Evolutionary conservation across 2,329 filamentous ascomycete species (phyloP).

Genomic region (Tolypocladium nubicola): DNA sequence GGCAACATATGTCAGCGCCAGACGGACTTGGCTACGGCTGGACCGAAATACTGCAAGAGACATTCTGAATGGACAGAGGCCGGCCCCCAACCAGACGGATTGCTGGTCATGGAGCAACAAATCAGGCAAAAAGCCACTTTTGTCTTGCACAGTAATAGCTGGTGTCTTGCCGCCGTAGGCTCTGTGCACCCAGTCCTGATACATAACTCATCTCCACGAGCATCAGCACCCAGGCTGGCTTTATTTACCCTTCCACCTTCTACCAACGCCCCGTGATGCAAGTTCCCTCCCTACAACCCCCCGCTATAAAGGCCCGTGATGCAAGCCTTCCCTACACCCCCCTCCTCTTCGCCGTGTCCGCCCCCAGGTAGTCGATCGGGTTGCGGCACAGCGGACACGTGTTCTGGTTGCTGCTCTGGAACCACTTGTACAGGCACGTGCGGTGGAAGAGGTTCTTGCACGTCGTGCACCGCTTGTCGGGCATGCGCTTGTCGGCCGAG

Average conservation of each 20-base stretch:
- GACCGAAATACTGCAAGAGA: background rate
- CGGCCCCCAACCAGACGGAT: background rate
- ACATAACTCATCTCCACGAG: background rate
- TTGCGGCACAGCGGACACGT: slow-evolving; percentile 91
- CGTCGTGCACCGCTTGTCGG: slow-evolving; percentile 82
- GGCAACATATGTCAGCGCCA: no score
- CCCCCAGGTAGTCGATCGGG: slow-evolving; percentile 55
- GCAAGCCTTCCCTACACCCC: slow-evolving; percentile 6
- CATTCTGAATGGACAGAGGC: background rate
- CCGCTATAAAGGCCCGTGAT: background rate
- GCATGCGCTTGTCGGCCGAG: slow-evolving; percentile 75
- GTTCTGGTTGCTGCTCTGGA: slow-evolving; percentile 83
- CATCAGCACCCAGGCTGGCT: background rate
- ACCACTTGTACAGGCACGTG: slow-evolving; percentile 91
- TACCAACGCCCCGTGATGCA: background rate
- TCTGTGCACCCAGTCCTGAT: background rate
- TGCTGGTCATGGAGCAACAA: background rate
- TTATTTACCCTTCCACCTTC: no score
- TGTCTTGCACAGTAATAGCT: background rate
- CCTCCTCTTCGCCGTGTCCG: slow-evolving; percentile 27
- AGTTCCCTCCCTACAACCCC: slow-evolving; percentile 6
- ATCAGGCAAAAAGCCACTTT: background rate
- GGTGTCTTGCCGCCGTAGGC: background rate
- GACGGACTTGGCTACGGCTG: background rate
- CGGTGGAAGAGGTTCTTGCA: slow-evolving; percentile 93